Conservation (phyloP, 805 yeast genomes). For the Sugiyamaella chiloensis region DNA sequence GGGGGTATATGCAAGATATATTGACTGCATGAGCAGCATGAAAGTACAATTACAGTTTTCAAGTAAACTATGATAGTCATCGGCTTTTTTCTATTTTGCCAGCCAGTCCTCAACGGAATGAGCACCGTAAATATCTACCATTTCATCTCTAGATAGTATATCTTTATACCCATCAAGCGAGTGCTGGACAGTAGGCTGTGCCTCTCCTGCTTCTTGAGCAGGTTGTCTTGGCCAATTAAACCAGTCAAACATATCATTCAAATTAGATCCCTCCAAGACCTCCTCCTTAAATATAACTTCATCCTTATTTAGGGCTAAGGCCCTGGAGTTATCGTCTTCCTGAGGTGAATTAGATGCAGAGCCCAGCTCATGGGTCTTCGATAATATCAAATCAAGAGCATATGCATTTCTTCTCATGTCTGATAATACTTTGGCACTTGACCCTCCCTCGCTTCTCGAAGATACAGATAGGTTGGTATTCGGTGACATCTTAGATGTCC, state of each 20-base stretch:
- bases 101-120: background rate
- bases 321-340: background rate
- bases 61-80: no score
- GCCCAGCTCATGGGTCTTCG: conserved; percentile 5
- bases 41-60: no score
- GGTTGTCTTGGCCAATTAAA: conserved; percentile 25
- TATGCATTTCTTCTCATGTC: conserved; percentile 30
- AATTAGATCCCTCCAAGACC: conserved; percentile 1
- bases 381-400: conserved; percentile 26
- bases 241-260: conserved; percentile 25
- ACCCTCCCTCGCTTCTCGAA: no score
- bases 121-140: background rate
- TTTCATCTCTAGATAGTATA: conserved; percentile 26
- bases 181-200: conserved; percentile 13
- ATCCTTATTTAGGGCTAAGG: no score
- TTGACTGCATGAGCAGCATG: no score
- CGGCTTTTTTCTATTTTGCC: no score
- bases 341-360: background rate
- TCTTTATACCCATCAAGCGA: conserved; percentile 19
- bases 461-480: background rate
- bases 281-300: background rate
- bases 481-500: conserved; percentile 11
- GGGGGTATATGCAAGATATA: no score
- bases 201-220: conserved; percentile 1
- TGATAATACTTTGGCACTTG: conserved; percentile 24